A percentile compares a stretch with the other conserved stretches of the same genome.
Conservation (phyloP, 345 rosid species). For the Gynandropsis gynandra region DNA sequence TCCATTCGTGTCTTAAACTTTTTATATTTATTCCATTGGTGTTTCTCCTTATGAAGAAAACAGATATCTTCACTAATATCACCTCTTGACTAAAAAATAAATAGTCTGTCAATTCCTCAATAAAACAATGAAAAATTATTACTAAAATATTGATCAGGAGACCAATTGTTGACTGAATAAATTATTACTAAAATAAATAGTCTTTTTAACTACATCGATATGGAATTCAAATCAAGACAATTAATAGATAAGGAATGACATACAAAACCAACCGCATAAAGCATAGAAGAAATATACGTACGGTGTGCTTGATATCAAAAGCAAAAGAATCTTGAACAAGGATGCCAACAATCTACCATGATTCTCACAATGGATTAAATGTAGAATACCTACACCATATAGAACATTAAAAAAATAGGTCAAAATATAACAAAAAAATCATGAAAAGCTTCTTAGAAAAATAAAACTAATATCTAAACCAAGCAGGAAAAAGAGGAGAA, state of each 20-base stretch:
- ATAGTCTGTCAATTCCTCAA: no score
- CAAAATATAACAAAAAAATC: background rate
- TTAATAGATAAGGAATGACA: constrained; percentile 6
- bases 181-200: no score
- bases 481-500: constrained; percentile 9
- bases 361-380: constrained; percentile 65
- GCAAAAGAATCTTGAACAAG: constrained; percentile 73
- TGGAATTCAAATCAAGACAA: no score
- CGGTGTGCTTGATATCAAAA: constrained; percentile 84
- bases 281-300: constrained; percentile 38
- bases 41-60: no score
- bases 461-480: constrained; percentile 11
- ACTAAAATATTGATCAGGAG: no score
- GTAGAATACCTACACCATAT: constrained; percentile 50
- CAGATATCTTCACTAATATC: no score
- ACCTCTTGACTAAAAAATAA: no score
- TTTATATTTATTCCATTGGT: no score
- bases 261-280: constrained; percentile 6
- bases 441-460: background rate
- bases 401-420: constrained; percentile 10
- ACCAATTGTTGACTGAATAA: no score
- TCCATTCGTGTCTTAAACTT: no score
- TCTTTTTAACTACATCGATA: no score
- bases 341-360: constrained; percentile 60
- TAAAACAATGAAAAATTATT: no score